Evolutionary conservation across 2,329 filamentous ascomycete genomes (phyloP), one percentile per base, ranked within the genome.

Genomic region (Mollisia scopiformis): DNA sequence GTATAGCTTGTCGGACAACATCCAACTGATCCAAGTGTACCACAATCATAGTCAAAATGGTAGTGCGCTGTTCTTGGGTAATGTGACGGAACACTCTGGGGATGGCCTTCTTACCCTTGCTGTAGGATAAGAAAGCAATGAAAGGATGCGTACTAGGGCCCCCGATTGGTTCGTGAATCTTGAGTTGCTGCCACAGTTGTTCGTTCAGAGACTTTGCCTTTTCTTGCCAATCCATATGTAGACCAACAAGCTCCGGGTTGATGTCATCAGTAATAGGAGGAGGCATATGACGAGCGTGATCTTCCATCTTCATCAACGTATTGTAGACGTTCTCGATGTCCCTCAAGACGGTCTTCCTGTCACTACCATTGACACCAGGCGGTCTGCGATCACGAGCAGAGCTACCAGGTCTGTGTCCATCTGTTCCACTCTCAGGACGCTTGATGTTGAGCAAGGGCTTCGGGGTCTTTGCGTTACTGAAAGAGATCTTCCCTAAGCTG

Each of bases 401-500:
- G 62, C 78, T 82, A 52, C 76, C 75, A 23, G 84, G 79, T 28
- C 84, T 81, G 56, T 84, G 80, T 28, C 77, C 73, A 58, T 88
- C 85, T 47, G 87, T 85, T 41, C 80, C 80, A 66, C 82, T 88
- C 54, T 97, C 93, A 21, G 86, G 82, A 31, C 93, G 90, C 81
- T 97, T 98, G 79, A 99, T 93, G 75, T 96, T 99, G 53, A 99
- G 87, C 59, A 98, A 81, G 16, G 94, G 93, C 76, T 96, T 95
- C 0, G 95, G 95, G 0, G 95, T 97, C 81, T 98, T 99, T 51
- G 95, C 92, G 72, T 99, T 99, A 81, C 94, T 97, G 79, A 98
- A 99, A 0, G 94, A 96, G 60, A 99, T 99, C 80, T 98, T 99
- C 67, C 95, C 95, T 53, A 99, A 79, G 72, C 93, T 97, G 27